A percentile compares a stretch with the other conserved stretches of the same genome.
Evolutionary conservation across 2,329 filamentous ascomycete species (phyloP).

Genomic region (Cladobotryum mycophilum): DNA sequence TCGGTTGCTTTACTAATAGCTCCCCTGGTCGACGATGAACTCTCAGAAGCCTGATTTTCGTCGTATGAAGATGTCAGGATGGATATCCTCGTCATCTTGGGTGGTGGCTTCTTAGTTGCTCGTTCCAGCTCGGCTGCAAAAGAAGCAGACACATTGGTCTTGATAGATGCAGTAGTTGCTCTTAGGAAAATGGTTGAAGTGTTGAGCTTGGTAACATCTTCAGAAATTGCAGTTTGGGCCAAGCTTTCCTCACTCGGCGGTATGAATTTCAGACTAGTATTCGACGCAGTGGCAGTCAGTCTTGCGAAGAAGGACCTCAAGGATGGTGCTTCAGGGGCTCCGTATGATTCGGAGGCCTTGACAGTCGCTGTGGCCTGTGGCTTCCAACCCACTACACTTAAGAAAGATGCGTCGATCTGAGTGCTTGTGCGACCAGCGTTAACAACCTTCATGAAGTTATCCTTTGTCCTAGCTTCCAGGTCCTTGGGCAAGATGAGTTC

Average conservation of each 20-base stretch:
- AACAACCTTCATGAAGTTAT: slow-evolving; percentile 80
- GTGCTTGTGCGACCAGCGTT: slow-evolving; percentile 79
- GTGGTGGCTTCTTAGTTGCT: slow-evolving; percentile 94
- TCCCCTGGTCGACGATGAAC: slow-evolving; percentile 32
- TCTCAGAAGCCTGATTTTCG: slow-evolving; percentile 62
- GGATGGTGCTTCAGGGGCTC: slow-evolving; percentile 48
- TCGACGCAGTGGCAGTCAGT: slow-evolving; percentile 54
- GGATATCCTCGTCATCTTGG: slow-evolving; percentile 77
- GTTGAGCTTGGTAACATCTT: slow-evolving; percentile 65
- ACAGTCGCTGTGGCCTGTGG: slow-evolving; percentile 38
- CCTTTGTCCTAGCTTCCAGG: slow-evolving; percentile 74
- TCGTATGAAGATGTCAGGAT: slow-evolving; percentile 90
- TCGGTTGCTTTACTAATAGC: slow-evolving; percentile 57
- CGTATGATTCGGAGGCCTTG: slow-evolving; percentile 45
- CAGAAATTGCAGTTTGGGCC: slow-evolving; percentile 55
- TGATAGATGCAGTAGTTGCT: slow-evolving; percentile 76
- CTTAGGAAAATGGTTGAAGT: slow-evolving; percentile 81
- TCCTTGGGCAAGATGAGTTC: slow-evolving; percentile 69
- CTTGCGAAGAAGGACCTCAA: slow-evolving; percentile 75
- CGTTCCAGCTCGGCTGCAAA: slow-evolving; percentile 85
- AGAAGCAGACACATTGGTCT: slow-evolving; percentile 63
- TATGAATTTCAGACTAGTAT: slow-evolving; percentile 46
- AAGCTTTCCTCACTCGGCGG: slow-evolving; percentile 56
- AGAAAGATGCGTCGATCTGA: slow-evolving; percentile 86
- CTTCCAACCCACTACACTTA: slow-evolving; percentile 84